Base-by-base conservation (phyloP, 805 yeast species). In the Cyberlindnera euphorbiiphila region DNA sequence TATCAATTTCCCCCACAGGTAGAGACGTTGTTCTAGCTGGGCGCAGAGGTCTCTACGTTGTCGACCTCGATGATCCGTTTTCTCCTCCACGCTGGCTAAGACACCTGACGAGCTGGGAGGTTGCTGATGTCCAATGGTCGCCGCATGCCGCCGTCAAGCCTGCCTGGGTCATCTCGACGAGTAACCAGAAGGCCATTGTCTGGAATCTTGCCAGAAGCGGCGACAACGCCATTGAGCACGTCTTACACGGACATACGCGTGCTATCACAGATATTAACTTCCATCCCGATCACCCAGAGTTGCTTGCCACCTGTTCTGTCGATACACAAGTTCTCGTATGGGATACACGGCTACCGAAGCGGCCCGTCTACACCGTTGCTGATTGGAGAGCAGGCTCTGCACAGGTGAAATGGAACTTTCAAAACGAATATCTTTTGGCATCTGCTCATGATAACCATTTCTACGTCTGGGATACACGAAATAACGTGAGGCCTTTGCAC, bases 51-150 rank as follows among this genome's bases (percentile, higher is more conserved):
- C 68, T 93, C 11, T 85, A 80, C 58, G 78, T 93, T 25, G 81
- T 91, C n/a, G 98, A 93, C 61, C 62, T 93, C 28, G 96, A 91
- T 53, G 96, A 93, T 58, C 98, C 98, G 1, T 91, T 86, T 61
- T 77, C 91, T 0, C 88, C 95, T 1, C 98, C 98, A 0, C 68
- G 98, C 41, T 87, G 94, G 89, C 72, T 93, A 12, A 94, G 81
- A 38, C 96, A 93, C 55, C 71, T 79, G 24, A 91, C 97, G 0
- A 79, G 95, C 0, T 93, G 98, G 98, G 98, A 93, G 59, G 98
- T 93, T 4, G 96, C 98, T 0, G 97, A 91, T 58, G 97, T 91
- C 2, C 98, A 93, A 60, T 93, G 98, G 98, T 85, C 94, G 3
- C 96, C 97, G 0, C 97, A 93, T 56, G 68, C 73, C 6, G 71